Conservation (phyloP, 1,139 yeast genomes). For the Diutina mesorugosa region DNA sequence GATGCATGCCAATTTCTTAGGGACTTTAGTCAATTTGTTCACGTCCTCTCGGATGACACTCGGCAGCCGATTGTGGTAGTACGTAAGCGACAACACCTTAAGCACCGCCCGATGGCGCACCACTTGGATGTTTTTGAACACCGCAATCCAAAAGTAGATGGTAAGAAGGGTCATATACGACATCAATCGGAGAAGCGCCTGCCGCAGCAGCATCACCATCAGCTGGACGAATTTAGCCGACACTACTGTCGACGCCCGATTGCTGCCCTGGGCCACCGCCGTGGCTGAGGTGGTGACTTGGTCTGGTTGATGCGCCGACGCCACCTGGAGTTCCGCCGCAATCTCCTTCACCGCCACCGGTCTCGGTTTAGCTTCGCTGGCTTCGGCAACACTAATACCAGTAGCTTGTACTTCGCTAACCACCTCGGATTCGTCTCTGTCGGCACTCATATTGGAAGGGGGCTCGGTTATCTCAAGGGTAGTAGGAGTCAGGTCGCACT, state of each 20-base stretch:
- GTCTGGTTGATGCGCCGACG: background rate
- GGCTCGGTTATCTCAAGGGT: background rate
- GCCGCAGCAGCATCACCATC: background rate
- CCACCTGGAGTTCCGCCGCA: background rate
- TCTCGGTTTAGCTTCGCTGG: background rate
- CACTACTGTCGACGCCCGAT: background rate
- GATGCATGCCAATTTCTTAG: constrained; percentile 63
- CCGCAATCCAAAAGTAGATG: constrained; percentile 42
- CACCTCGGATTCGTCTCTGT: background rate
- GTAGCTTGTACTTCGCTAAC: background rate
- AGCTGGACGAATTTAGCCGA: background rate
- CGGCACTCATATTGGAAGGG: background rate
- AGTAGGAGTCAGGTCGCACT: background rate
- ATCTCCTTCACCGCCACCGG: background rate
- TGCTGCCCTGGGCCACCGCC: background rate
- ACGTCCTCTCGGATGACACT: constrained; percentile 81
- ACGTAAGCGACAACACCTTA: constrained; percentile 49
- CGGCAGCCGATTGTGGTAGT: constrained; percentile 77
- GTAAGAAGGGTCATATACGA: constrained; percentile 30
- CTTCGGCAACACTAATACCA: background rate
- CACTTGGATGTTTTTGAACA: constrained; percentile 39
- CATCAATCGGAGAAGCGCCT: background rate
- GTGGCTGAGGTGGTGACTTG: background rate
- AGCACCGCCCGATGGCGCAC: constrained; percentile 43
- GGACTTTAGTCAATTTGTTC: constrained; percentile 56